phyloP scores from a whole-genome alignment of 306 rosid genomes.

The Pachyrhizus erosus region DNA sequence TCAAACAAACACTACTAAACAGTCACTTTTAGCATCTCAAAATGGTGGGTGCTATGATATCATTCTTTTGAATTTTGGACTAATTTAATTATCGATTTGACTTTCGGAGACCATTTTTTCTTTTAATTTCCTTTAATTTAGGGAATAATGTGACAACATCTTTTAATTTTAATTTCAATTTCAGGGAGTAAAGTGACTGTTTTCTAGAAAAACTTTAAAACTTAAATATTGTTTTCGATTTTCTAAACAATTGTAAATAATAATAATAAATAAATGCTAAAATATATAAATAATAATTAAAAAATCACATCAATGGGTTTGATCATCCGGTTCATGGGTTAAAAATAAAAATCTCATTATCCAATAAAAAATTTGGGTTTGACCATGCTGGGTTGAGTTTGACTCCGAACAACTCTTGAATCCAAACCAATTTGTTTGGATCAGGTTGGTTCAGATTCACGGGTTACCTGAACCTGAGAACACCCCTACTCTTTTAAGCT shows the following conservation, averaged over 20 bases:
- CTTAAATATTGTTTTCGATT: not conserved
- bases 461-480: not conserved
- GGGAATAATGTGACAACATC: too few relatives aligned
- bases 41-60: too few relatives aligned
- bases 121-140: too few relatives aligned
- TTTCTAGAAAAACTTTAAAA: not conserved
- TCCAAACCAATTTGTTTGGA: not conserved
- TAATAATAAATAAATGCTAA: not conserved
- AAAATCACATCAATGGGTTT: not conserved
- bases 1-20: too few relatives aligned
- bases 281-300: not conserved
- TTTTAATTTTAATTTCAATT: too few relatives aligned
- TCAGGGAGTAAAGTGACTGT: too few relatives aligned
- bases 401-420: not conserved
- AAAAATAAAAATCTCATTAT: not conserved
- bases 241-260: too few relatives aligned
- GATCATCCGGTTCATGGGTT: not conserved
- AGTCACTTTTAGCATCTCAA: too few relatives aligned
- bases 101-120: too few relatives aligned
- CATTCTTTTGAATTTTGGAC: too few relatives aligned
- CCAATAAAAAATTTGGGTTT: not conserved
- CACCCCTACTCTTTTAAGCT: not conserved
- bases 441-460: not conserved
- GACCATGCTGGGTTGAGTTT: not conserved
- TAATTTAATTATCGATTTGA: too few relatives aligned